Evolutionary conservation across 495 filamentous ascomycete species (phyloP).

Genomic region (Staphylotrichum longicolle): DNA sequence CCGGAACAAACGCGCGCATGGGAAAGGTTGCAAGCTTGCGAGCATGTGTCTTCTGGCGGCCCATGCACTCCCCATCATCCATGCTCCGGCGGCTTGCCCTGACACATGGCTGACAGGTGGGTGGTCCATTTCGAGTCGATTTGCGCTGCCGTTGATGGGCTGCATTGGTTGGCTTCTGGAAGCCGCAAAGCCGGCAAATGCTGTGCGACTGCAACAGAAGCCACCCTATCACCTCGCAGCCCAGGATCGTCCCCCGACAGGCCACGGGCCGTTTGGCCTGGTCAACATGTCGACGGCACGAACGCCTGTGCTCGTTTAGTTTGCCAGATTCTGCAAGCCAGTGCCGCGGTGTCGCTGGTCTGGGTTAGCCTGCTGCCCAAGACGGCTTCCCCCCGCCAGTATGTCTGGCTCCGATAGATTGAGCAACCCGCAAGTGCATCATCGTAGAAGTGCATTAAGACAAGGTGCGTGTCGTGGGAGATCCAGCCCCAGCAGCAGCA

Average conservation of each 20-base stretch:
- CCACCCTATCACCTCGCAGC: conserved; percentile 11
- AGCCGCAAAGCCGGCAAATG: conserved; percentile 14
- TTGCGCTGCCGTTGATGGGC: not conserved
- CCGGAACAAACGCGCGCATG: no score
- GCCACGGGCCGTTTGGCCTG: conserved; percentile 12
- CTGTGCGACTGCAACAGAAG: conserved; percentile 9
- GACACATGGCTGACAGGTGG: not conserved
- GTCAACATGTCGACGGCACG: not conserved
- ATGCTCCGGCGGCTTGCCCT: conserved; percentile 4
- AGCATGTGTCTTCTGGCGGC: no score
- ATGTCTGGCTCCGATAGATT: not conserved
- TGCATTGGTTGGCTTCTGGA: conserved; percentile 22
- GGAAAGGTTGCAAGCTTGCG: no score
- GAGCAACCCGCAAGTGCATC: no score
- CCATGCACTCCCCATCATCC: not conserved
- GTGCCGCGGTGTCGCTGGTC: not conserved
- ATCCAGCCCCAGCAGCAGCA: no score
- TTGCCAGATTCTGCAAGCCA: conserved; percentile 6
- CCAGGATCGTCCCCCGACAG: not conserved
- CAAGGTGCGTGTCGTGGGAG: no score
- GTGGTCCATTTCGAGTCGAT: no score
- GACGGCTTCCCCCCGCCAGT: not conserved
- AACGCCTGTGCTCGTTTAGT: not conserved
- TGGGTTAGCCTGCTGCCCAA: not conserved
- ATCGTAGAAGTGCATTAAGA: not conserved